A percentile compares a stretch with the other conserved stretches of the same genome.
phyloP scores from a whole-genome alignment of 2,329 filamentous ascomycete species.

The Thermothelomyces thermophilus region DNA sequence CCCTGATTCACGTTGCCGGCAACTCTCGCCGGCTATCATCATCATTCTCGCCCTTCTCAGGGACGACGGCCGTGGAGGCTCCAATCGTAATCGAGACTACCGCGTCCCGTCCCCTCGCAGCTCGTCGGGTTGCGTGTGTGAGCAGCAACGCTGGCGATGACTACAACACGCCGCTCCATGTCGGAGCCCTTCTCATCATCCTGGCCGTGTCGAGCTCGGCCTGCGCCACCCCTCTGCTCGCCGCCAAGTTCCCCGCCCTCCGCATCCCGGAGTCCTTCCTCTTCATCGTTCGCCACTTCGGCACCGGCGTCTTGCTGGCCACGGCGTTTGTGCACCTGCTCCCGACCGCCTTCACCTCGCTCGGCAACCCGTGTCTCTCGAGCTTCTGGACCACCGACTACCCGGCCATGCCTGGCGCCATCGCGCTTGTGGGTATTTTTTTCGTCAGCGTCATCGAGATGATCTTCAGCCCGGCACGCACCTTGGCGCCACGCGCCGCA shows the following conservation, averaged over 20 bases:
- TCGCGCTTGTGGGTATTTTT: conserved; percentile 73
- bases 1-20: conserved; percentile 18
- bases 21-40: conserved; percentile 6
- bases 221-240: conserved; percentile 49
- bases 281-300: conserved; percentile 60
- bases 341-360: conserved; percentile 59
- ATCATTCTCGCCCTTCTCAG: too few species aligned
- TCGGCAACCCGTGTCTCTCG: conserved; percentile 66
- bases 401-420: conserved; percentile 69
- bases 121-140: conserved; percentile 23
- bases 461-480: conserved; percentile 43
- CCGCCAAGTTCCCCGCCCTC: conserved; percentile 43
- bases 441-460: conserved; percentile 65
- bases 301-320: conserved; percentile 75
- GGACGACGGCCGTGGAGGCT: not conserved
- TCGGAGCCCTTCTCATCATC: conserved; percentile 49
- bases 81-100: not conserved
- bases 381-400: conserved; percentile 73
- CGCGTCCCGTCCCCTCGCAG: conserved; percentile 7
- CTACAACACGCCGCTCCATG: conserved; percentile 53
- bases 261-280: conserved; percentile 50
- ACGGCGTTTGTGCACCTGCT: conserved; percentile 77
- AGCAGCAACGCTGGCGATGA: conserved; percentile 28
- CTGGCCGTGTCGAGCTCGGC: conserved; percentile 42
- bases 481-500: conserved; percentile 13